Conservation (phyloP, 1,284 basidiomycete genomes). For the Malassezia globosa region DNA sequence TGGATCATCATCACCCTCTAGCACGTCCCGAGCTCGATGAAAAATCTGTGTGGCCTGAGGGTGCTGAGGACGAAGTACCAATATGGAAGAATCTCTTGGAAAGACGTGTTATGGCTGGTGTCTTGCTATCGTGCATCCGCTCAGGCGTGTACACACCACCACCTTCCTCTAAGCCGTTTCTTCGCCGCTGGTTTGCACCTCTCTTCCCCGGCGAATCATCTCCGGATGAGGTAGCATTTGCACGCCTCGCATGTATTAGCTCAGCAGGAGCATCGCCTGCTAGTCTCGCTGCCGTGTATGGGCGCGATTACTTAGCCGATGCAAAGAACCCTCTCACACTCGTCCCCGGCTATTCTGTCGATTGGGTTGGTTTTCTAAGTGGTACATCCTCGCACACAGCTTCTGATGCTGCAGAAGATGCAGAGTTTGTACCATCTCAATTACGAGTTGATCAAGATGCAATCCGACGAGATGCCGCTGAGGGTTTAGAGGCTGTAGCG, state of each 20-base stretch:
- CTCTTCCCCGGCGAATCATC: slow-evolving; percentile 5
- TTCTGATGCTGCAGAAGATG: not conserved
- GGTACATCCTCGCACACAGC: slow-evolving; percentile 7
- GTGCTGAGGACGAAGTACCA: not conserved
- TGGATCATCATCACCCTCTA: slow-evolving; percentile 27
- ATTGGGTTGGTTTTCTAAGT: slow-evolving; percentile 11
- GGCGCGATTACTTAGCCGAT: not conserved
- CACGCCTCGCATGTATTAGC: not conserved
- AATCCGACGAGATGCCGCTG: slow-evolving; percentile 2
- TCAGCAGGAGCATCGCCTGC: slow-evolving; percentile 6
- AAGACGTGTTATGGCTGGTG: slow-evolving; percentile 10
- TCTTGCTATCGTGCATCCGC: not conserved
- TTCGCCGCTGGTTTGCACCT: slow-evolving; percentile 4
- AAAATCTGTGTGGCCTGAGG: slow-evolving; percentile 13
- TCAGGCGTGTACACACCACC: slow-evolving; percentile 3
- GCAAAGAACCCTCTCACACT: slow-evolving; percentile 9
- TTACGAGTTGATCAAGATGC: slow-evolving; percentile 6
- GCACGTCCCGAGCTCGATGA: slow-evolving; percentile 22
- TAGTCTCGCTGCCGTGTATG: slow-evolving; percentile 3
- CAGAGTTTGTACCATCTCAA: not conserved
- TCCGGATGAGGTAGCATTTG: slow-evolving; percentile 6
- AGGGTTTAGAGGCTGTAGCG: slow-evolving; percentile 9
- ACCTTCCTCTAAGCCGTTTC: not conserved
- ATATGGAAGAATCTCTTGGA: slow-evolving; percentile 12
- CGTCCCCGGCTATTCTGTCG: slow-evolving; percentile 11